phyloP scores from a whole-genome alignment of 345 rosid genomes.

The Trapa bicornis region DNA sequence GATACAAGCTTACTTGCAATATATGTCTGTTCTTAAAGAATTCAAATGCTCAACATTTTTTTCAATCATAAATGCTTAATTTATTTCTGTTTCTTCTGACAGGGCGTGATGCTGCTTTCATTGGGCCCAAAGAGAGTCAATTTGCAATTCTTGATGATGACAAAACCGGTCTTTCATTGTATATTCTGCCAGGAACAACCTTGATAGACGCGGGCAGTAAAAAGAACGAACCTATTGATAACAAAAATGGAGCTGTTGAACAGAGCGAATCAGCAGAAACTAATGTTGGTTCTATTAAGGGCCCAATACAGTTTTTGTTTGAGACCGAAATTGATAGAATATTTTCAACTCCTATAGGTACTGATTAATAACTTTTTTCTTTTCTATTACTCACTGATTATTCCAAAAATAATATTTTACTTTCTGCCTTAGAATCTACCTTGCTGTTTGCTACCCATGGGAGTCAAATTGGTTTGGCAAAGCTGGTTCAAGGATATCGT shows the following conservation, averaged over 20 bases:
- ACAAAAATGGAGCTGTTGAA: slow-evolving; percentile 17
- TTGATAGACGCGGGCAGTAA: slow-evolving; percentile 41
- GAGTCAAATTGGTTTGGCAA: slow-evolving; percentile 67
- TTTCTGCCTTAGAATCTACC: slow-evolving; percentile 57
- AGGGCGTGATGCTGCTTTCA: slow-evolving; percentile 83
- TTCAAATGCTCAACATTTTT: slow-evolving; percentile 2
- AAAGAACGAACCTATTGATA: slow-evolving; percentile 8
- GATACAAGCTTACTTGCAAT: slow-evolving; percentile 4
- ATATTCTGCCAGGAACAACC: slow-evolving; percentile 57
- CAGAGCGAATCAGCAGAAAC: slow-evolving; percentile 37
- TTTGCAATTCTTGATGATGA: slow-evolving; percentile 93
- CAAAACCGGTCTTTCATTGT: slow-evolving; percentile 69
- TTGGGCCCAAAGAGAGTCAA: slow-evolving; percentile 74
- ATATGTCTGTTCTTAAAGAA: not conserved
- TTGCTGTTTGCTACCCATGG: slow-evolving; percentile 86
- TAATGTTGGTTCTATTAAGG: slow-evolving; percentile 54
- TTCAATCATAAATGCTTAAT: not conserved
- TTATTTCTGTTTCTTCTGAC: not conserved
- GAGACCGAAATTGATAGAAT: slow-evolving; percentile 85
- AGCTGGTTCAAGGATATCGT: slow-evolving; percentile 71
- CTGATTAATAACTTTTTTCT: slow-evolving; percentile 16
- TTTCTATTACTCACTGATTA: slow-evolving; percentile 8
- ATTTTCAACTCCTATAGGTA: slow-evolving; percentile 94
- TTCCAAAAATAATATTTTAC: slow-evolving; percentile 18
- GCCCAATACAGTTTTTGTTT: slow-evolving; percentile 76